These are phyloP conservation scores for Lactifluus subvellereus DNA, from an alignment of 768 basidiomycete genomes.

Conservation along the genomic window DNA sequence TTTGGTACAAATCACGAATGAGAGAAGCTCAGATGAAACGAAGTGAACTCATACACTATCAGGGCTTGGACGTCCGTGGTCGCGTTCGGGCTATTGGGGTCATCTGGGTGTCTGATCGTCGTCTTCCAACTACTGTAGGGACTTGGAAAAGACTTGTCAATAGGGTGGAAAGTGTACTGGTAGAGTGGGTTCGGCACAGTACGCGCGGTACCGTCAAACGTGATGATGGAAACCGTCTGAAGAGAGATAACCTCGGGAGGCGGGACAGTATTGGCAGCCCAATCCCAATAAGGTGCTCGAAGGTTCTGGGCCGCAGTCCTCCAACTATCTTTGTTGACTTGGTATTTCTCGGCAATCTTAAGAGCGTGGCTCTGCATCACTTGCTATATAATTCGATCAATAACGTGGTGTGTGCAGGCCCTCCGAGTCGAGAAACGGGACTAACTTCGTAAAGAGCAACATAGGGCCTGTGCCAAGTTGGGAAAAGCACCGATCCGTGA, in stretches of 20 bases:
- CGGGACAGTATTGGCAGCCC: constrained; percentile 39
- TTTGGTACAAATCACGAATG: neutral
- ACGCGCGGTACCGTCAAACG: constrained; percentile 30
- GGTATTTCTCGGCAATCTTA: constrained; percentile 40
- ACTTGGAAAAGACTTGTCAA: constrained; percentile 13
- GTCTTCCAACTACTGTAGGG: constrained; percentile 10
- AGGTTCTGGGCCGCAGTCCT: constrained; percentile 33
- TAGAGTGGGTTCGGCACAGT: constrained; percentile 33
- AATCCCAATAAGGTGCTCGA: constrained; percentile 48
- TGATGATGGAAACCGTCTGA: constrained; percentile 32
- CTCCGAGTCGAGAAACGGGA: neutral
- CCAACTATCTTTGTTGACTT: constrained; percentile 28
- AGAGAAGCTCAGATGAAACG: neutral
- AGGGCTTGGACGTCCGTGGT: constrained; percentile 29
- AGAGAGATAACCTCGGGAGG: constrained; percentile 37
- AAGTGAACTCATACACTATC: constrained; percentile 26
- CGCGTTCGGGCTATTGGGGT: neutral
- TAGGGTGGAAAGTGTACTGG: constrained; percentile 36
- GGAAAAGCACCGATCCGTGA: constrained; percentile 48
- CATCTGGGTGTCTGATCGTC: constrained; percentile 9
- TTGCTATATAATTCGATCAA: constrained; percentile 36
- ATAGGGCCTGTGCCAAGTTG: constrained; percentile 53
- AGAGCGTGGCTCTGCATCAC: constrained; percentile 37
- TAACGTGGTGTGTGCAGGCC: neutral
- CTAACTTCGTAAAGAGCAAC: constrained; percentile 45